Conservation (phyloP, 441 rosid genomes). For the Syzygium syzygioides region DNA sequence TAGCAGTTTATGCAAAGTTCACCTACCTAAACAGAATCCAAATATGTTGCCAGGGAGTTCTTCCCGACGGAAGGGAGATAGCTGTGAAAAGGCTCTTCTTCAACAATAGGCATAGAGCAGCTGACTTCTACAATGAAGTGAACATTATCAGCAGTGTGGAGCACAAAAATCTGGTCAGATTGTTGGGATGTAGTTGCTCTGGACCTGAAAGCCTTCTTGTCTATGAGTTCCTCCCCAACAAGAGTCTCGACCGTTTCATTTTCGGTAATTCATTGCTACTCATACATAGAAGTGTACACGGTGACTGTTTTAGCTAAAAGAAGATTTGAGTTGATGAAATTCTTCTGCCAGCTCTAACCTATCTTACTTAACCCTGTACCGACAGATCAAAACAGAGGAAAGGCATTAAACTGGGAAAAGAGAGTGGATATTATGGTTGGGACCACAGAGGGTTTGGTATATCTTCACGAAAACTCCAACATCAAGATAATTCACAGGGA, state of each 20-base stretch:
- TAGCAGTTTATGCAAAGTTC: neutral
- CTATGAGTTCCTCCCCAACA: slow-evolving; percentile 77
- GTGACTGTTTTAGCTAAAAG: neutral
- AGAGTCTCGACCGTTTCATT: slow-evolving; percentile 77
- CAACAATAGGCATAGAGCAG: slow-evolving; percentile 83
- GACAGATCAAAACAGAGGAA: slow-evolving; percentile 65
- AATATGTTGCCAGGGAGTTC: slow-evolving; percentile 50
- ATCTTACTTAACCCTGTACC: neutral
- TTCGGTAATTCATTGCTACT: slow-evolving; percentile 41
- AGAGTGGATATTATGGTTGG: slow-evolving; percentile 56
- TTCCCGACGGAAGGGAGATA: slow-evolving; percentile 83
- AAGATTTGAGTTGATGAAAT: neutral
- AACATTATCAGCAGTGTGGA: slow-evolving; percentile 81
- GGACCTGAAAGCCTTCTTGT: slow-evolving; percentile 96
- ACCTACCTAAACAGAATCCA: neutral
- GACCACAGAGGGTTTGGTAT: slow-evolving; percentile 80
- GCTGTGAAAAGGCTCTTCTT: slow-evolving; percentile 91
- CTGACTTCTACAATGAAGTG: slow-evolving; percentile 88
- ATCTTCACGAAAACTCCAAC: slow-evolving; percentile 69
- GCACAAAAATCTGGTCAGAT: slow-evolving; percentile 87
- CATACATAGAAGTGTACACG: neutral
- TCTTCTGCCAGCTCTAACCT: neutral
- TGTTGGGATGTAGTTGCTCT: slow-evolving; percentile 83
- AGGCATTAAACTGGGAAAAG: slow-evolving; percentile 62
- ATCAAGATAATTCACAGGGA: slow-evolving; percentile 84